A percentile compares a stretch with the other conserved stretches of the same genome.
Conservation (phyloP, 345 rosid genomes). For the Cardamine occulta region DNA sequence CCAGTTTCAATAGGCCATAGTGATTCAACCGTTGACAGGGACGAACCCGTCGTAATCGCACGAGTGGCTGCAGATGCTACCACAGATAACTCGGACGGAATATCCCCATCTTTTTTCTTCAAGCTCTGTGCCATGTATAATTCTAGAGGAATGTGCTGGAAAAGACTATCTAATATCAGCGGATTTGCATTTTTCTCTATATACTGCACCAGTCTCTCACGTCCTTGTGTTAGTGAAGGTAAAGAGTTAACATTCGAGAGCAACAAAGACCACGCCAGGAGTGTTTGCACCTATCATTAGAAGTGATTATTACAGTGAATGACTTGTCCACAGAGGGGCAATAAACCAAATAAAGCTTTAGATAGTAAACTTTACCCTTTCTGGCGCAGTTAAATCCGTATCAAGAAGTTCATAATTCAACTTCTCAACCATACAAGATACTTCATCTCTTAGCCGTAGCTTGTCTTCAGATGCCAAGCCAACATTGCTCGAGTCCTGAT, state of each 20-base stretch:
- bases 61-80: constrained; percentile 72
- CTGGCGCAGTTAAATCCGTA: constrained; percentile 64
- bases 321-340: constrained; percentile 1
- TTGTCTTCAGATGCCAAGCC: constrained; percentile 62
- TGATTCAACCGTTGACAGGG: constrained; percentile 69
- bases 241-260: constrained; percentile 75
- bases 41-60: constrained; percentile 70
- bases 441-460: constrained; percentile 65
- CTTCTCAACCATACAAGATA: constrained; percentile 69
- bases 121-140: constrained; percentile 55
- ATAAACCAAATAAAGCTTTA: constrained; percentile 16
- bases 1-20: constrained; percentile 76
- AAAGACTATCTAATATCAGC: constrained; percentile 78
- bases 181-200: constrained; percentile 69
- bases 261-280: constrained; percentile 87
- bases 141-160: constrained; percentile 87
- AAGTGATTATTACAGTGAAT: constrained; percentile 25
- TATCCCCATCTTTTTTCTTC: constrained; percentile 74
- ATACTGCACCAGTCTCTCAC: constrained; percentile 80
- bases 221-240: constrained; percentile 63
- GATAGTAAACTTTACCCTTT: constrained; percentile 64
- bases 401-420: constrained; percentile 69
- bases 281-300: constrained; percentile 68
- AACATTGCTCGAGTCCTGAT: constrained; percentile 48
- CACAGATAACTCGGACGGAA: constrained; percentile 56